Conservation (phyloP, 1,139 yeast genomes). For the Starmera stellimalicola region DNA sequence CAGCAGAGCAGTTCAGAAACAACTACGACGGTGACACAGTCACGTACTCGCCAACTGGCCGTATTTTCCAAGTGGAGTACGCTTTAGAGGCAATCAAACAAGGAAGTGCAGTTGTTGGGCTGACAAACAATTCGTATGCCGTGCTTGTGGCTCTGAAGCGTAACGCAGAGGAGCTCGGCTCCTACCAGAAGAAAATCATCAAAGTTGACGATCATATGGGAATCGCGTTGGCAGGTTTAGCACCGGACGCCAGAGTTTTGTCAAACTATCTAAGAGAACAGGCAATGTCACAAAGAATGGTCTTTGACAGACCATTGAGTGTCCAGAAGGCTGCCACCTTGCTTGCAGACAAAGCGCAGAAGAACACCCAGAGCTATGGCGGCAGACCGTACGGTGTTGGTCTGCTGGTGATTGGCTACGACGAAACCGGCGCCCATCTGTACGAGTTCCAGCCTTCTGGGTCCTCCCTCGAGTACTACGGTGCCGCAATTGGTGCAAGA, state of each 20-base stretch:
- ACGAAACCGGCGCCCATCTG: slow-evolving; percentile 89
- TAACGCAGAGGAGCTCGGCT: slow-evolving; percentile 94
- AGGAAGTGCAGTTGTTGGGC: slow-evolving; percentile 95
- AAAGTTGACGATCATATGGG: slow-evolving; percentile 92
- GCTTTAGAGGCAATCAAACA: slow-evolving; percentile 97
- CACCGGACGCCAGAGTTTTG: slow-evolving; percentile 94
- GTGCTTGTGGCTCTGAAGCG: slow-evolving; percentile 90
- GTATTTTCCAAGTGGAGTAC: slow-evolving; percentile 91
- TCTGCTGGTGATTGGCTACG: slow-evolving; percentile 81
- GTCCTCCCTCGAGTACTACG: slow-evolving; percentile 80
- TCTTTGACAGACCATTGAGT: slow-evolving; percentile 82
- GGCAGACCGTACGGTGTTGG: slow-evolving; percentile 98
- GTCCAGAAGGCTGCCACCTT: slow-evolving; percentile 77
- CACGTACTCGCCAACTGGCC: slow-evolving; percentile 95
- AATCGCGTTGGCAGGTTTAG: slow-evolving; percentile 90
- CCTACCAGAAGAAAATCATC: slow-evolving; percentile 89
- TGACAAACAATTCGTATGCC: slow-evolving; percentile 76
- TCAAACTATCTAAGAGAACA: slow-evolving; percentile 86
- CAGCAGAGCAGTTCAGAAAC: slow-evolving; percentile 64
- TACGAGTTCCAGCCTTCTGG: slow-evolving; percentile 97
- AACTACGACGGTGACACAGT: slow-evolving; percentile 98
- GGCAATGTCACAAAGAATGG: slow-evolving; percentile 80
- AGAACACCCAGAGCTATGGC: slow-evolving; percentile 92
- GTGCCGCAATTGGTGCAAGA: slow-evolving; percentile 96
- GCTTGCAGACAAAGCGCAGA: slow-evolving; percentile 94